Conservation (phyloP, 352 stramenopile species). For the Phytopythium kandeliae region DNA sequence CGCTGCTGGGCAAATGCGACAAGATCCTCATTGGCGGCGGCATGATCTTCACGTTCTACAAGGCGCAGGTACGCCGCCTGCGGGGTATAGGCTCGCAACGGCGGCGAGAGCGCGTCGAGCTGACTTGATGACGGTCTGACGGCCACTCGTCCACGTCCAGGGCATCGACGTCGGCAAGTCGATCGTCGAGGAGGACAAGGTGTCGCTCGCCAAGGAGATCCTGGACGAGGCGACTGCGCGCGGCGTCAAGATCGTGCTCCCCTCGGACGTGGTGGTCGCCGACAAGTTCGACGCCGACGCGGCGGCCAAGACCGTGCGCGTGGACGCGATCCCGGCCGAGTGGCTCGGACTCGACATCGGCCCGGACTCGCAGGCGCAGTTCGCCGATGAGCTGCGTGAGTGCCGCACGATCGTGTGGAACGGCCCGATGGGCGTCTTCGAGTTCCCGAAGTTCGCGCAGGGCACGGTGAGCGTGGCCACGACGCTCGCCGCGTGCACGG, state of each 20-base stretch:
- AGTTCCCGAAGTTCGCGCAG: constrained; percentile 94
- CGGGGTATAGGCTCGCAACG: no score
- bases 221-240: constrained; percentile 84
- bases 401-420: constrained; percentile 92
- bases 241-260: constrained; percentile 87
- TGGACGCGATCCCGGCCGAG: constrained; percentile 90
- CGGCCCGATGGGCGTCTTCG: constrained; percentile 97
- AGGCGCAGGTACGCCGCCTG: constrained; percentile 84
- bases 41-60: constrained; percentile 98
- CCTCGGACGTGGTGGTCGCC: constrained; percentile 94
- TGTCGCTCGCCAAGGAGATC: constrained; percentile 92
- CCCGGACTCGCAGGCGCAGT: constrained; percentile 87
- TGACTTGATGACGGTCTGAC: no score
- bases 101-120: no score
- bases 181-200: constrained; percentile 93
- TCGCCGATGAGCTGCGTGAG: constrained; percentile 85
- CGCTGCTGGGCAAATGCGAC: constrained; percentile 94
- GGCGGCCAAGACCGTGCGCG: constrained; percentile 41
- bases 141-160: constrained; percentile 34
- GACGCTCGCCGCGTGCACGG: constrained; percentile 87
- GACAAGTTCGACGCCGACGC: constrained; percentile 80
- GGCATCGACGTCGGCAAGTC: constrained; percentile 93
- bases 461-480: constrained; percentile 93
- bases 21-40: constrained; percentile 95
- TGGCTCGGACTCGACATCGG: constrained; percentile 99